Percentiles rank a stretch among this genome's conserved stretches.
phyloP scores from a whole-genome alignment of 371 early-diverging fungal species.

The Mucor piriformis region DNA sequence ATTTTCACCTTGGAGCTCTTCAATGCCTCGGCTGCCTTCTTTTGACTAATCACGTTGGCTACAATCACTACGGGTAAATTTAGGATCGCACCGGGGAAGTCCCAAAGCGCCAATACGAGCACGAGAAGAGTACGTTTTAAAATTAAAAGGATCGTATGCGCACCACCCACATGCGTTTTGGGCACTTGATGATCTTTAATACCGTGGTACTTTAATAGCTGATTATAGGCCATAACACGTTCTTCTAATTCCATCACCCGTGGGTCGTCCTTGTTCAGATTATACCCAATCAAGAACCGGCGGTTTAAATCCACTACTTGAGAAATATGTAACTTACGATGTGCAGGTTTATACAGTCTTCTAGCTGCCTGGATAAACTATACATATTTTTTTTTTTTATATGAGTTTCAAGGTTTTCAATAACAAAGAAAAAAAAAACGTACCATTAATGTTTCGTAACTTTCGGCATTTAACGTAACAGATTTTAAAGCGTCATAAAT shows the following conservation, averaged over 20 bases:
- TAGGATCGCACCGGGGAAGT: slow-evolving; percentile 64
- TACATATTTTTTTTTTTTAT: not conserved
- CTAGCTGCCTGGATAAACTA: slow-evolving; percentile 89
- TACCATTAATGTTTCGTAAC: slow-evolving; percentile 89
- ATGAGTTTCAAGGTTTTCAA: too few relatives aligned
- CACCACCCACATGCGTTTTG: slow-evolving; percentile 67
- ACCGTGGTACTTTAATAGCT: slow-evolving; percentile 81
- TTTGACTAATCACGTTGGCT: slow-evolving; percentile 16
- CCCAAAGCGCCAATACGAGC: slow-evolving; percentile 63
- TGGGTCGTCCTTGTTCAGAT: slow-evolving; percentile 72
- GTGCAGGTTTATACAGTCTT: slow-evolving; percentile 83
- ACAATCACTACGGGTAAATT: slow-evolving; percentile 20
- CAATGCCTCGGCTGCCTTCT: slow-evolving; percentile 65
- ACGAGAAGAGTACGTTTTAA: slow-evolving; percentile 61
- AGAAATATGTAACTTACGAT: slow-evolving; percentile 75
- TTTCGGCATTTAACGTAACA: slow-evolving; percentile 89
- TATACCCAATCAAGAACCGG: slow-evolving; percentile 82
- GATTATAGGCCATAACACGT: slow-evolving; percentile 80
- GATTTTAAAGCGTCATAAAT: slow-evolving; percentile 74
- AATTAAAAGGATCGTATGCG: slow-evolving; percentile 62
- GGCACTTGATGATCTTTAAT: slow-evolving; percentile 93
- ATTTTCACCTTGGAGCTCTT: slow-evolving; percentile 88
- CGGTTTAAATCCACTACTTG: slow-evolving; percentile 84
- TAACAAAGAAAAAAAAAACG: not conserved
- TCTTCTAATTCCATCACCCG: slow-evolving; percentile 67